These are phyloP conservation scores for Clonostachys byssicola DNA, from an alignment of 2,329 filamentous ascomycete genomes.

Conservation along the genomic window DNA sequence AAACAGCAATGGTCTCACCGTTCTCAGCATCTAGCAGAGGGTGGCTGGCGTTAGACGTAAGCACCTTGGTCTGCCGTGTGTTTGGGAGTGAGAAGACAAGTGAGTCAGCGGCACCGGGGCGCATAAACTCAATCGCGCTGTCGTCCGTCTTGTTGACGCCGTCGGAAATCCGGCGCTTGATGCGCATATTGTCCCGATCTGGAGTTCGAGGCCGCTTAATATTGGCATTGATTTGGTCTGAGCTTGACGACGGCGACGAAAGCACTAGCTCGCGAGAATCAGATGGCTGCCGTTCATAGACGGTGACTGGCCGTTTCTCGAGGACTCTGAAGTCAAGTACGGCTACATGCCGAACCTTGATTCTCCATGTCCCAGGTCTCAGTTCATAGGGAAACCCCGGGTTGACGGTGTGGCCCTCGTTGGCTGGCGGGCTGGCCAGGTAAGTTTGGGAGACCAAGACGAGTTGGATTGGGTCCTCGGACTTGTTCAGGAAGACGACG, in stretches of 20 bases:
- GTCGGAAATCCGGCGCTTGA: constrained; percentile 31
- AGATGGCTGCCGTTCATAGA: constrained; percentile 23
- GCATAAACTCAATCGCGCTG: constrained; percentile 51
- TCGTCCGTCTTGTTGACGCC: constrained; percentile 29
- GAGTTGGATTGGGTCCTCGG: constrained; percentile 48
- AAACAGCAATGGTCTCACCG: constrained; percentile 43
- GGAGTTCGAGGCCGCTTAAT: constrained; percentile 45
- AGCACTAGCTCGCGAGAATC: constrained; percentile 2
- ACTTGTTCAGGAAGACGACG: constrained; percentile 51
- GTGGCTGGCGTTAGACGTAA: constrained; percentile 39
- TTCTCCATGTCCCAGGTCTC: constrained; percentile 52
- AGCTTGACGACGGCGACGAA: constrained; percentile 16
- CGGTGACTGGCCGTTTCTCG: constrained; percentile 43
- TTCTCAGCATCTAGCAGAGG: constrained; percentile 45
- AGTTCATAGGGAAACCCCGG: constrained; percentile 40
- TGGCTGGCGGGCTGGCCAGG: constrained; percentile 29
- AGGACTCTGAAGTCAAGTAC: constrained; percentile 55
- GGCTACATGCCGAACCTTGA: constrained; percentile 41
- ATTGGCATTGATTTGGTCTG: constrained; percentile 35
- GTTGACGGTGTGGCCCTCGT: constrained; percentile 37
- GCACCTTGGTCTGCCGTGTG: constrained; percentile 38
- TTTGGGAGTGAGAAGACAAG: constrained; percentile 48
- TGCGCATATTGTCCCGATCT: constrained; percentile 37
- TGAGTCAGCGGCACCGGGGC: constrained; percentile 37
- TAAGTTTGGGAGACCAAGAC: constrained; percentile 17